These are phyloP conservation scores for Cystobasidium tubakii DNA, from an alignment of 768 basidiomycete species.

Conservation along the genomic window DNA sequence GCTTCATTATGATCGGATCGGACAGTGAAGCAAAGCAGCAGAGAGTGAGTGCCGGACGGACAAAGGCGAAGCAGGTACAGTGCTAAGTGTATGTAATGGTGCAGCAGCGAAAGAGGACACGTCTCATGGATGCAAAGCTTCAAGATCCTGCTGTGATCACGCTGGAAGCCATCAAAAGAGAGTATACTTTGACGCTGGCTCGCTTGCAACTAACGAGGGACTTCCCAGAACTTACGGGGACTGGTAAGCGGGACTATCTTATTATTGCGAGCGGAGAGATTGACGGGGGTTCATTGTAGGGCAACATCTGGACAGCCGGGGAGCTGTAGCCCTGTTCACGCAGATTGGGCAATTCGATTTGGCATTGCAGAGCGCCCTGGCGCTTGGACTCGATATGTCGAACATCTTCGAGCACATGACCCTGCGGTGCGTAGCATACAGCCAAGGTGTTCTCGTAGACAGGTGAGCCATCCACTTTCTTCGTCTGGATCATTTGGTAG, in stretches of 20 bases:
- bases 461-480: constrained; percentile 7
- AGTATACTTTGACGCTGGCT: constrained; percentile 65
- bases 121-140: constrained; percentile 48
- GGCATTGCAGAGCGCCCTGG: constrained; percentile 69
- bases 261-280: too few relatives aligned
- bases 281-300: too few relatives aligned
- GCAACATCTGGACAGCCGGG: constrained; percentile 49
- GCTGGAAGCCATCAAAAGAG: constrained; percentile 70
- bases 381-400: constrained; percentile 76
- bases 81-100: constrained; percentile 31
- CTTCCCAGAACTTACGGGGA: constrained; percentile 57
- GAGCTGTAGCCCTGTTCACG: constrained; percentile 70
- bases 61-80: neutral
- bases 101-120: neutral
- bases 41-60: constrained; percentile 18
- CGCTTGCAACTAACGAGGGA: constrained; percentile 67
- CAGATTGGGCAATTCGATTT: constrained; percentile 71
- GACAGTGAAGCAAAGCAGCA: neutral
- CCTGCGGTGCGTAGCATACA: constrained; percentile 67
- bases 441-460: constrained; percentile 47
- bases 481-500: neutral
- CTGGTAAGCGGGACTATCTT: constrained; percentile 58
- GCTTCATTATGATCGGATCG: constrained; percentile 61
- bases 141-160: constrained; percentile 69
- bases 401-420: constrained; percentile 74